Percentiles rank a stretch among this genome's conserved stretches.
These are phyloP conservation scores for Quercus wislizeni DNA, from an alignment of 306 rosid genomes.

Conservation along the genomic window DNA sequence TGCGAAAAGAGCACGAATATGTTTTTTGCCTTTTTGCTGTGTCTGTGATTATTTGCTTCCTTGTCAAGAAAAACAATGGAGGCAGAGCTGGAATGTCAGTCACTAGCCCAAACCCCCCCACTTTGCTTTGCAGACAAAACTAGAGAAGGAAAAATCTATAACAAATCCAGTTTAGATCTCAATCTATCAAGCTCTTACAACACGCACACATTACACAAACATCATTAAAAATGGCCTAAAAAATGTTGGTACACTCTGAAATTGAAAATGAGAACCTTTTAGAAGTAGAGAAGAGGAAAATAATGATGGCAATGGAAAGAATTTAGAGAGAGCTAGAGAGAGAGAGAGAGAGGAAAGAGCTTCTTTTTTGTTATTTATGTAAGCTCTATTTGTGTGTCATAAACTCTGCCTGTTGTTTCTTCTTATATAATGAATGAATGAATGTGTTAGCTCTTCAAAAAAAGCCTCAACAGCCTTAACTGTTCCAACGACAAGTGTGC, in stretches of 20 bases:
- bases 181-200: conserved; percentile 5
- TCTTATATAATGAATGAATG: conserved; percentile 36
- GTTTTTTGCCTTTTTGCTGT: neutral
- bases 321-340: neutral
- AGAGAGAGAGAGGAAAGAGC: conserved; percentile 13
- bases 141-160: conserved; percentile 5
- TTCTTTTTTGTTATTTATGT: conserved; percentile 14
- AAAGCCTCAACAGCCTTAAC: conserved; percentile 15
- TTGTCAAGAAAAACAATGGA: conserved; percentile 41
- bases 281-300: conserved; percentile 36
- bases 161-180: conserved; percentile 36
- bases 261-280: conserved; percentile 13
- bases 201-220: conserved; percentile 10
- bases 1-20: conserved; percentile 20
- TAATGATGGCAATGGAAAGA: conserved; percentile 19
- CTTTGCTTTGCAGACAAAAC: neutral
- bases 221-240: conserved; percentile 10
- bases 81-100: conserved; percentile 52
- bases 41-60: conserved; percentile 45
- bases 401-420: conserved; percentile 6
- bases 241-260: neutral
- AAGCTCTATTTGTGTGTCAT: conserved; percentile 19
- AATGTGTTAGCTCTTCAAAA: conserved; percentile 5
- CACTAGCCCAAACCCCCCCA: conserved; percentile 27
- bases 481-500: conserved; percentile 32